These are phyloP conservation scores for Fusarium torulosum DNA, from an alignment of 2,329 filamentous ascomycete genomes.

Conservation along the genomic window DNA sequence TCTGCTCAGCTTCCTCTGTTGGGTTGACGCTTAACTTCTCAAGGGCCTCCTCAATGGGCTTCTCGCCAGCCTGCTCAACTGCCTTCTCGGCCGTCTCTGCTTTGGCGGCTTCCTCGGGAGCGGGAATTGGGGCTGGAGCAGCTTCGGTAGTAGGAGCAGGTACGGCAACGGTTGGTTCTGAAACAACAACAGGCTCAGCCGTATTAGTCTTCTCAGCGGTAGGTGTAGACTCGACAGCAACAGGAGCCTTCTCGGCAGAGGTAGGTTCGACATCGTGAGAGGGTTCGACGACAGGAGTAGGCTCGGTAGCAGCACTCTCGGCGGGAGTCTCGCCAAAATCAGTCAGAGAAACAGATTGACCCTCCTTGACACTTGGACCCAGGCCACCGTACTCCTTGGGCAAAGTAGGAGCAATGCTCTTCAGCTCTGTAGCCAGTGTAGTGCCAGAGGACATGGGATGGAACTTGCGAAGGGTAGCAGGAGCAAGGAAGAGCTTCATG, in stretches of 20 bases:
- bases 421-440: constrained; percentile 72
- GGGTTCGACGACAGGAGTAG: neutral
- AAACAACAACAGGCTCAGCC: constrained; percentile 3
- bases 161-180: constrained; percentile 6
- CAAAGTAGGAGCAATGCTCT: constrained; percentile 70
- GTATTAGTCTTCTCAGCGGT: neutral
- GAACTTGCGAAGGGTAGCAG: constrained; percentile 82
- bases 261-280: neutral
- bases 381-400: constrained; percentile 85
- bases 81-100: constrained; percentile 36
- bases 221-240: constrained; percentile 5
- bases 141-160: constrained; percentile 1
- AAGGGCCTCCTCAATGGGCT: constrained; percentile 35
- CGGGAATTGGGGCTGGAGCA: constrained; percentile 14
- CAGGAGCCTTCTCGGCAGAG: neutral
- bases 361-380: constrained; percentile 60
- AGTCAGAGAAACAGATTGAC: constrained; percentile 50
- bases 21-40: constrained; percentile 34
- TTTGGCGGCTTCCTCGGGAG: constrained; percentile 37
- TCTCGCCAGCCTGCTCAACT: constrained; percentile 29
- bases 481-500: constrained; percentile 80
- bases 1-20: constrained; percentile 21
- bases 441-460: constrained; percentile 81
- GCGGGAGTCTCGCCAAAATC: constrained; percentile 26
- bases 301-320: constrained; percentile 9